Evolutionary conservation across 768 basidiomycete genomes (phyloP).

Genomic region (Russula ochroleuca): DNA sequence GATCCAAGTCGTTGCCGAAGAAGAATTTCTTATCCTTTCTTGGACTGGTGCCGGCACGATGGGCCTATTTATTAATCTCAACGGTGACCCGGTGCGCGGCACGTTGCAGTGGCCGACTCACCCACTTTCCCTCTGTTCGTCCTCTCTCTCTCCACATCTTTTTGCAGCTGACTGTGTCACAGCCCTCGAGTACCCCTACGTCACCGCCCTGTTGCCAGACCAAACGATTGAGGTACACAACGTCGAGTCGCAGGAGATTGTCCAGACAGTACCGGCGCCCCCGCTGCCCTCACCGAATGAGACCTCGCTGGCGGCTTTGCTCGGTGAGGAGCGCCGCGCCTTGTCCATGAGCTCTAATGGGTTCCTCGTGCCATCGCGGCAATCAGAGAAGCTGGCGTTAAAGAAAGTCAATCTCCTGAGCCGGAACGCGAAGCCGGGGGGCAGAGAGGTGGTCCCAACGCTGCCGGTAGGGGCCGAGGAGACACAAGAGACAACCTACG

Average conservation of each 20-base stretch:
- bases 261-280: constrained; percentile 62
- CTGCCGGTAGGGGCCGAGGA: not conserved
- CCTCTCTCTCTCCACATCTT: not conserved
- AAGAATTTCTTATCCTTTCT: constrained; percentile 82
- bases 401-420: constrained; percentile 21
- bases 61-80: constrained; percentile 80
- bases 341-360: constrained; percentile 35
- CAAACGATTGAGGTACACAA: constrained; percentile 78
- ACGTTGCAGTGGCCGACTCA: constrained; percentile 83
- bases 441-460: constrained; percentile 13
- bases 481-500: not conserved
- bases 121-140: constrained; percentile 72
- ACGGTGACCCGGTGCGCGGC: constrained; percentile 85
- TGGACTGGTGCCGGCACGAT: constrained; percentile 79
- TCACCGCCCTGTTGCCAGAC: constrained; percentile 74
- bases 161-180: not conserved
- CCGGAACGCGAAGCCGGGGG: constrained; percentile 24
- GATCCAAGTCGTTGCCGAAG: constrained; percentile 68
- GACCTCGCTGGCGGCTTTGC: constrained; percentile 30
- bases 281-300: constrained; percentile 24
- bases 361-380: constrained; percentile 43
- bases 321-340: constrained; percentile 33
- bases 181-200: constrained; percentile 81
- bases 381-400: constrained; percentile 39
- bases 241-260: constrained; percentile 64